Evolutionary conservation across 441 rosid species (phyloP).

Genomic region (Macaranga tanarius): DNA sequence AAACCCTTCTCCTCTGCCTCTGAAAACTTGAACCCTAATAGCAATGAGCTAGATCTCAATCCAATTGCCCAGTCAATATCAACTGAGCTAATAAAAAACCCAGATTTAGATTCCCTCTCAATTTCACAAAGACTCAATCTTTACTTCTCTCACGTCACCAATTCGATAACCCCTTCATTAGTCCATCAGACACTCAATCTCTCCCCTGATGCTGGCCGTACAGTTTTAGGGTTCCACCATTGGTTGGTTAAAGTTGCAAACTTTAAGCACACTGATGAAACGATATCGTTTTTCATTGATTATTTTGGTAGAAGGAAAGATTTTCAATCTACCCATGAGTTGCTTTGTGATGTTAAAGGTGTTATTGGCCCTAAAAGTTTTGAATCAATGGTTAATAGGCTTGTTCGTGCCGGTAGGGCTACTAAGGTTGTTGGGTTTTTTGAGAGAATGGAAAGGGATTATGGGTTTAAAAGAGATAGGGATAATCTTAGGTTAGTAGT

Average conservation of each 20-base stretch:
- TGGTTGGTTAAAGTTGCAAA: constrained; percentile 52
- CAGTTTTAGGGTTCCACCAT: constrained; percentile 60
- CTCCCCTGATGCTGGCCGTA: constrained; percentile 80
- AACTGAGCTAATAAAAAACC: constrained; percentile 48
- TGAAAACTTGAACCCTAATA: constrained; percentile 24
- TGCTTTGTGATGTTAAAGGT: constrained; percentile 48
- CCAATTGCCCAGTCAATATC: constrained; percentile 65
- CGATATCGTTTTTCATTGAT: constrained; percentile 66
- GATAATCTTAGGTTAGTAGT: constrained; percentile 58
- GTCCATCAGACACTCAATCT: constrained; percentile 61
- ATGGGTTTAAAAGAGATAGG: constrained; percentile 67
- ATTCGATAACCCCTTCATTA: constrained; percentile 46
- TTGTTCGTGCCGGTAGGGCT: constrained; percentile 75
- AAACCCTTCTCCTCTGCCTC: constrained; percentile 44
- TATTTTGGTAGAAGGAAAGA: constrained; percentile 86
- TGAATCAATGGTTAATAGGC: constrained; percentile 58
- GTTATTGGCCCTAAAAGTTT: constrained; percentile 52
- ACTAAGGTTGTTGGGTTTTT: constrained; percentile 63
- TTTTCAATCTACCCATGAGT: constrained; percentile 71
- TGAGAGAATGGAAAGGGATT: constrained; percentile 76
- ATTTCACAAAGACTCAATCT: constrained; percentile 62
- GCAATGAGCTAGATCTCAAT: constrained; percentile 16
- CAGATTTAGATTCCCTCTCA: constrained; percentile 46
- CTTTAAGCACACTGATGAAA: constrained; percentile 69
- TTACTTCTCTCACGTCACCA: constrained; percentile 64